These are phyloP conservation scores for Dipteronia dyeriana DNA, from an alignment of 345 rosid genomes.

Conservation along the genomic window DNA sequence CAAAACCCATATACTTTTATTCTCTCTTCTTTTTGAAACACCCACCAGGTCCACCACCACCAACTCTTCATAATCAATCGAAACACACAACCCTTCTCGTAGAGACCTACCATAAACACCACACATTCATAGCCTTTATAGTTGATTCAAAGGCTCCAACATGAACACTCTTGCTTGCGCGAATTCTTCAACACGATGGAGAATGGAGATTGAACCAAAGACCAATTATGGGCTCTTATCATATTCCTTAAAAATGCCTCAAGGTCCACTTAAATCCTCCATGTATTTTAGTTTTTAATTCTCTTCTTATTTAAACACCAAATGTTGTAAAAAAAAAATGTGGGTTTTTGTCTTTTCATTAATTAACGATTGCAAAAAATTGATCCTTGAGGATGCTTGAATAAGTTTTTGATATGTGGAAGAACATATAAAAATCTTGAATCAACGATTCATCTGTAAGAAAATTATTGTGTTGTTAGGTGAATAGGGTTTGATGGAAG, in stretches of 20 bases:
- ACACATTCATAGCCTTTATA: constrained; percentile 26
- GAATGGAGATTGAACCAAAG: constrained; percentile 58
- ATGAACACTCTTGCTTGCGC: constrained; percentile 45
- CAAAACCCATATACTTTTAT: constrained; percentile 18
- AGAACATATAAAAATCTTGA: constrained; percentile 43
- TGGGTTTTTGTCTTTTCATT: background rate
- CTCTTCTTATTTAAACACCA: background rate
- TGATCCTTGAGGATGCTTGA: constrained; percentile 13
- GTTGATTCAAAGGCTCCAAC: constrained; percentile 37
- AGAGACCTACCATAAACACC: constrained; percentile 48
- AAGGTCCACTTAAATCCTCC: constrained; percentile 49
- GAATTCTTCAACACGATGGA: constrained; percentile 45
- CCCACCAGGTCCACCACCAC: constrained; percentile 6
- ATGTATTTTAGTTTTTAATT: constrained; percentile 30
- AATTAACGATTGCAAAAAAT: background rate
- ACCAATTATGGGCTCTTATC: constrained; percentile 61
- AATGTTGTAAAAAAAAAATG: no score
- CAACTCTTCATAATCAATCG: constrained; percentile 15
- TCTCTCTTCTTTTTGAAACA: background rate
- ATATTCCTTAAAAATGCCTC: constrained; percentile 52
- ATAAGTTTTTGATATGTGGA: constrained; percentile 70
- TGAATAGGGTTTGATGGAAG: constrained; percentile 44
- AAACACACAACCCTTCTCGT: constrained; percentile 45
- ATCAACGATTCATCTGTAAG: constrained; percentile 50
- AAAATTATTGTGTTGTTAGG: constrained; percentile 52